Evolutionary conservation across 805 yeast genomes (phyloP), one percentile per base, ranked within the genome.

Genomic region (Wickerhamiella azyma): DNA sequence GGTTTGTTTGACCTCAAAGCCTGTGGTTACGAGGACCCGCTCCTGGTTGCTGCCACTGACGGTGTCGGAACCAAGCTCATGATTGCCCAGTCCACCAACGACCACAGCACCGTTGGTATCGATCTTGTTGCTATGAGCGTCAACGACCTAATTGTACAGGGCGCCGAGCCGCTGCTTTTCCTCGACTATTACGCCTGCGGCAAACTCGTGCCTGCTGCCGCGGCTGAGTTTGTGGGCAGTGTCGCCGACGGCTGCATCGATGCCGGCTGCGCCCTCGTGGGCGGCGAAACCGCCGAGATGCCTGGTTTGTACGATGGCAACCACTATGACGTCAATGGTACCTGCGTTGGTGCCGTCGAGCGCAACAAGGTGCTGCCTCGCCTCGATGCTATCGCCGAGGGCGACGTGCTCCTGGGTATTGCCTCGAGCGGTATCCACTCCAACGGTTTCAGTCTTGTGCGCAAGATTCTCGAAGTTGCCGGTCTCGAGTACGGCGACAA

Each of bases 251-350:
- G 98, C 48, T 92, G 99, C 70, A 79, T 80, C 53, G 76, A 77
- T 53, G 83, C 97, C 29, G 96, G 95, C 9, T 89, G 98, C 73
- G 98, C 99, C 5, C 72, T 92, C 48, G 96, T 92, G 45, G 99
- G 99, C 47, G 99, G 99, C 54, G 99, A 92, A 67, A 92, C 99
- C 33, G 82, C 94, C 46, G 99, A 92, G 71, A 92, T 92, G 99
- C 99, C 99, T 24, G 98, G 98, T 53, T 85, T 92, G 83, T 92
- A 92, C 59, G 83, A 80, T 49, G 85, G 79, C 47, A 94, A 94
- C 29, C 97, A 92, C 66, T 92, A 92, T 61, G 99, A 92, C 65
- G 88, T 96, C 50, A 92, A 89, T 60, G 99, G 99, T 65, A 94
- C 98, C 32, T 94, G 96, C 45, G 88, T 92, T 38, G 99, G 99